These are phyloP conservation scores for Diaporthe longicolla DNA, from an alignment of 2,329 filamentous ascomycete genomes.

Conservation along the genomic window DNA sequence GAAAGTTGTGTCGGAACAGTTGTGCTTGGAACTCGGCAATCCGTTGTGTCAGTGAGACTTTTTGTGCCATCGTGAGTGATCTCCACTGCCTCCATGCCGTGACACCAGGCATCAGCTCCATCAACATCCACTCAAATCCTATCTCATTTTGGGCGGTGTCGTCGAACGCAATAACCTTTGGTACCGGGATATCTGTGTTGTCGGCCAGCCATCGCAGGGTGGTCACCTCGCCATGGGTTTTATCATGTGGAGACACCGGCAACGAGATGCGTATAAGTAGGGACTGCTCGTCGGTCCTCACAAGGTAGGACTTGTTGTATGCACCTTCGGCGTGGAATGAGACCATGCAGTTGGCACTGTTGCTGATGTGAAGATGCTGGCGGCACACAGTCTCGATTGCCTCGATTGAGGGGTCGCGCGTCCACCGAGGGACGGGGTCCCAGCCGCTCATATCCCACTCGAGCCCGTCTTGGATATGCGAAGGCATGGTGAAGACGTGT, in stretches of 20 bases:
- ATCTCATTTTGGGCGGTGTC: not conserved
- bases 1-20: not conserved
- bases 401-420: not conserved
- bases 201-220: not conserved
- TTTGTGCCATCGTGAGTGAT: conserved; percentile 1
- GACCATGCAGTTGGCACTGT: not conserved
- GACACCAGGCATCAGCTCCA: not conserved
- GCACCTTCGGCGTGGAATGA: conserved; percentile 3
- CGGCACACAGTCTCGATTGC: conserved; percentile 5
- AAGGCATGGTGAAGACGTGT: not conserved
- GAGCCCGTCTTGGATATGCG: not conserved
- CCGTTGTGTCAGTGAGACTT: not conserved
- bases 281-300: not conserved
- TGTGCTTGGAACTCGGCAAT: conserved; percentile 6
- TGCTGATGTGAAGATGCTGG: not conserved
- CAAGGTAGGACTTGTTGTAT: not conserved
- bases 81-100: not conserved
- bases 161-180: not conserved
- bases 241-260: not conserved
- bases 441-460: not conserved
- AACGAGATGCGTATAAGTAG: not conserved
- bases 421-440: conserved; percentile 2
- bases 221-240: conserved; percentile 1
- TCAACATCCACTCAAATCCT: conserved; percentile 1
- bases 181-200: not conserved